A percentile compares a stretch with the other conserved stretches of the same genome.
Conservation (phyloP, 2,329 filamentous ascomycete genomes). For the Teratosphaeria gauchensis region DNA sequence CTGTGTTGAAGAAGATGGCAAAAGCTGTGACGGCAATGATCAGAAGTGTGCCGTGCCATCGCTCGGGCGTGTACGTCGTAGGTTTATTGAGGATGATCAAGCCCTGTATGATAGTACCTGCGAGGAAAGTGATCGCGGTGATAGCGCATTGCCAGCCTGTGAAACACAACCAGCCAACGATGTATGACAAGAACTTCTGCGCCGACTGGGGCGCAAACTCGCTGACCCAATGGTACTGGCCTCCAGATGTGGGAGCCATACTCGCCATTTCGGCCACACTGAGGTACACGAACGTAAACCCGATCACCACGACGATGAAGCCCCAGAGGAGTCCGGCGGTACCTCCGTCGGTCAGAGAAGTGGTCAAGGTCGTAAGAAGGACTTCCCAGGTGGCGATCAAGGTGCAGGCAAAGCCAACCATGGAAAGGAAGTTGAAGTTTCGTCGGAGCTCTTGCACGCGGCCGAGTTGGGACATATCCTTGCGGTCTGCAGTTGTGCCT, state of each 20-base stretch:
- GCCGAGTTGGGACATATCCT: too few species aligned
- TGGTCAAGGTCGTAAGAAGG: neutral
- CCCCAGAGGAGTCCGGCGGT: conserved; percentile 5
- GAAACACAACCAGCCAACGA: conserved; percentile 5
- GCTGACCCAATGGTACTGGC: conserved; percentile 4
- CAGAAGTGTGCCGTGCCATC: conserved; percentile 42
- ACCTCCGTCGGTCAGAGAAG: conserved; percentile 4
- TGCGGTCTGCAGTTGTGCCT: too few species aligned
- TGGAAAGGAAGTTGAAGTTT: too few species aligned
- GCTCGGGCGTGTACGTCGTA: conserved; percentile 16
- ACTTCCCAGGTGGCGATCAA: neutral
- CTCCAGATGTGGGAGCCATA: conserved; percentile 6
- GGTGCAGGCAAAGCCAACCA: too few species aligned
- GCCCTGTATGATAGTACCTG: neutral
- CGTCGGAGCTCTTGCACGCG: too few species aligned
- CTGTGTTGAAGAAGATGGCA: conserved; percentile 34
- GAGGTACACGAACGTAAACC: conserved; percentile 1
- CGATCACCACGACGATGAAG: conserved; percentile 1
- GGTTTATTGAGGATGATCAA: neutral
- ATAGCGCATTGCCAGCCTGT: conserved; percentile 5
- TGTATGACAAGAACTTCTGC: conserved; percentile 11
- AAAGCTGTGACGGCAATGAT: conserved; percentile 37
- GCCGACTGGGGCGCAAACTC: neutral
- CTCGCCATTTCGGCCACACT: conserved; percentile 1
- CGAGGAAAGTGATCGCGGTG: neutral